phyloP scores from a whole-genome alignment of 257 asterid species.

The Solanum megistacrolobum region DNA sequence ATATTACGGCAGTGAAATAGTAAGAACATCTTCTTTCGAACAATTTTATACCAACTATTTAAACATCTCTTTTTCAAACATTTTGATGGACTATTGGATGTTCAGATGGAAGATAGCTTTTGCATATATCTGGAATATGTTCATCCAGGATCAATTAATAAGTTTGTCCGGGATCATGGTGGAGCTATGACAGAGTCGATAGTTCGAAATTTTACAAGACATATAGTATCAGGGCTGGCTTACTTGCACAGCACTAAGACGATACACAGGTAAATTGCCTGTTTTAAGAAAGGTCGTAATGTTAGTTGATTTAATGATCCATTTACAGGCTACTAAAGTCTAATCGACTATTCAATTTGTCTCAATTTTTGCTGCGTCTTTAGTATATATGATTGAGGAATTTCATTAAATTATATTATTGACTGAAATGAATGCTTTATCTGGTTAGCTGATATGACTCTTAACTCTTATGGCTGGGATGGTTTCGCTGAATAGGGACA shows the following conservation, averaged over 20 bases:
- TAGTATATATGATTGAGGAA: neutral
- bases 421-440: neutral
- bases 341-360: neutral
- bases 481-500: slow-evolving; percentile 47
- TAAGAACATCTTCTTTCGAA: slow-evolving; percentile 21
- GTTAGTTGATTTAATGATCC: neutral
- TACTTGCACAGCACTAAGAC: slow-evolving; percentile 71
- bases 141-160: slow-evolving; percentile 80
- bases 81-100: neutral
- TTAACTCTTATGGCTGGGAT: neutral
- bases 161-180: slow-evolving; percentile 53
- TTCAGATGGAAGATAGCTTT: slow-evolving; percentile 72
- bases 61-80: neutral
- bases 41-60: neutral
- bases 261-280: slow-evolving; percentile 55
- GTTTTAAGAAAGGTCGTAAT: neutral
- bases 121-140: slow-evolving; percentile 93
- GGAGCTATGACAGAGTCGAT: slow-evolving; percentile 82
- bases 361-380: neutral
- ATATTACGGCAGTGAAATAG: slow-evolving; percentile 72
- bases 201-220: slow-evolving; percentile 82
- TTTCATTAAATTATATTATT: neutral
- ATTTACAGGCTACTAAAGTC: neutral
- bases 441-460: neutral
- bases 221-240: slow-evolving; percentile 77